phyloP scores from a whole-genome alignment of 129 eudicot species.

The Lonicera japonica region DNA sequence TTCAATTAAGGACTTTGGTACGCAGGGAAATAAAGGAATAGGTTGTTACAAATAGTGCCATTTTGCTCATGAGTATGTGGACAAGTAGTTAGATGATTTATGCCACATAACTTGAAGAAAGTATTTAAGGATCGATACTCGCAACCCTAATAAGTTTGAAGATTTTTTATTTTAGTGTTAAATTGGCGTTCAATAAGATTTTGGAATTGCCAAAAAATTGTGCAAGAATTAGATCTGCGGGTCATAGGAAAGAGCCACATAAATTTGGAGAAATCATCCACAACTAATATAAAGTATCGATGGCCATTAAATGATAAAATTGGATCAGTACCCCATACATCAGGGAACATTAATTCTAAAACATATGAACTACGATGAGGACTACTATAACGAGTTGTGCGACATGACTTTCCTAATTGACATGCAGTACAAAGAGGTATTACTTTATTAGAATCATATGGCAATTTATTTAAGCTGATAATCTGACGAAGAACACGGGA shows the following conservation, averaged over 20 bases:
- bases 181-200: neutral
- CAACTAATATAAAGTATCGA: slow-evolving; percentile 1
- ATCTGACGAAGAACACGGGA: neutral
- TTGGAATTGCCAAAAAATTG: neutral
- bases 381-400: neutral
- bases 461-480: neutral
- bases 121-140: neutral
- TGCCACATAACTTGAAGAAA: neutral
- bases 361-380: neutral
- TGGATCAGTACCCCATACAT: neutral
- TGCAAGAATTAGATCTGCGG: neutral
- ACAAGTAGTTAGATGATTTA: slow-evolving; percentile 8
- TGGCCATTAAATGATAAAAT: neutral
- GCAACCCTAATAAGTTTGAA: slow-evolving; percentile 11
- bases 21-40: no score
- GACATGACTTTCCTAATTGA: neutral
- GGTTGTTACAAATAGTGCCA: no score
- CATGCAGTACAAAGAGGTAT: neutral
- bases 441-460: neutral
- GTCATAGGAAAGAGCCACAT: neutral
- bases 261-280: slow-evolving; percentile 4
- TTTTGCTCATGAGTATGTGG: slow-evolving; percentile 11
- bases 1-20: no score
- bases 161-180: neutral
- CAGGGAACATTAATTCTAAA: neutral